Percentiles rank a stretch among this genome's conserved stretches.
These are phyloP conservation scores for Nicotiana benthamiana DNA, from an alignment of 257 asterid genomes.

Conservation along the genomic window DNA sequence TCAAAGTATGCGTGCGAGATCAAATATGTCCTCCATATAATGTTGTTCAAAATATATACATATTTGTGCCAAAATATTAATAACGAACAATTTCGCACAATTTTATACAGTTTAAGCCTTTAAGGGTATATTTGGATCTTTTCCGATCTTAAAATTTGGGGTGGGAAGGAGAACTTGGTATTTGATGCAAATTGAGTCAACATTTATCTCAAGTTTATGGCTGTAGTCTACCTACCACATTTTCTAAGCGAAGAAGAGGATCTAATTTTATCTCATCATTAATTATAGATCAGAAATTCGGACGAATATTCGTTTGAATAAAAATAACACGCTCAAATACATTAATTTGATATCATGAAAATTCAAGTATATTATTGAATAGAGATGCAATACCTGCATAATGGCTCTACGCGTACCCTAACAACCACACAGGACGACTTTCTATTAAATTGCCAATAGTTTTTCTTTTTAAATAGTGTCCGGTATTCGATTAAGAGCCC, in stretches of 20 bases:
- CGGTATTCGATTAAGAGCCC: too few relatives aligned
- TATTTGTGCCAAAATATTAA: too few relatives aligned
- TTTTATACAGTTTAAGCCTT: too few relatives aligned
- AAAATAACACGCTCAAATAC: background rate
- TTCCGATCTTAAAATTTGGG: background rate
- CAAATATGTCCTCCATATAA: too few relatives aligned
- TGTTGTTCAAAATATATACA: too few relatives aligned
- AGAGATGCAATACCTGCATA: background rate
- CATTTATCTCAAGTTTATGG: background rate
- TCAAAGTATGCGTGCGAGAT: too few relatives aligned
- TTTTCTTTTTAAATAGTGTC: too few relatives aligned
- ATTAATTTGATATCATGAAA: background rate
- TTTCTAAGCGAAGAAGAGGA: background rate
- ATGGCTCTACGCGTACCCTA: background rate
- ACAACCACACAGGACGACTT: background rate
- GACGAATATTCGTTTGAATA: slow-evolving; percentile 6
- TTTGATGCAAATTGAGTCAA: background rate
- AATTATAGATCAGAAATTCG: background rate
- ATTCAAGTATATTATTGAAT: background rate
- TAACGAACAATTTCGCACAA: too few relatives aligned
- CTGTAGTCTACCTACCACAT: background rate
- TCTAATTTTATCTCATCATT: background rate
- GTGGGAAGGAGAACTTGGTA: background rate
- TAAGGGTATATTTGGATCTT: too few relatives aligned
- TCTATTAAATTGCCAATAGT: background rate